phyloP scores from a whole-genome alignment of 371 early-diverging fungal genomes.

The Lichtheimia corymbifera region DNA sequence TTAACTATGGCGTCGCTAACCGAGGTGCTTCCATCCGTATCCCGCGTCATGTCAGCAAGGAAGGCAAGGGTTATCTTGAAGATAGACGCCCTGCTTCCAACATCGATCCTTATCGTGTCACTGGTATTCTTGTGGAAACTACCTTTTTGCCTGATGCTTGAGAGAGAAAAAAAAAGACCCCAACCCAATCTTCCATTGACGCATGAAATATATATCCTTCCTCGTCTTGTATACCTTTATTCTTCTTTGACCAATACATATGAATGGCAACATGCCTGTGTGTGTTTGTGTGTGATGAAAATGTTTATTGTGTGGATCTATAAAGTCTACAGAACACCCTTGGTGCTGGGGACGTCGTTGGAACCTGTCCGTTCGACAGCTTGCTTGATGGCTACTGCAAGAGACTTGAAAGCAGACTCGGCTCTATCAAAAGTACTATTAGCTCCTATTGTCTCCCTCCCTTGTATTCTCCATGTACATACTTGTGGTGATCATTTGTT shows the following conservation, averaged over 20 bases:
- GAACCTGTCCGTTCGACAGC: slow-evolving; percentile 83
- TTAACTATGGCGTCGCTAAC: slow-evolving; percentile 63
- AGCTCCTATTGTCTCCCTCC: not conserved
- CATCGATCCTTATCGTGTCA: slow-evolving; percentile 66
- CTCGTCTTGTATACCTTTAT: too few species aligned
- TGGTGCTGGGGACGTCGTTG: slow-evolving; percentile 90
- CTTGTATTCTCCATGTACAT: slow-evolving; percentile 13
- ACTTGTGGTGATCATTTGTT: slow-evolving; percentile 92
- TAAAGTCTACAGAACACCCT: slow-evolving; percentile 75
- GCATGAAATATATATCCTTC: too few species aligned
- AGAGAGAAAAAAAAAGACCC: not conserved
- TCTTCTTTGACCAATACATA: too few species aligned
- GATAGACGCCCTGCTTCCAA: slow-evolving; percentile 67
- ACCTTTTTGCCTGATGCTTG: slow-evolving; percentile 30
- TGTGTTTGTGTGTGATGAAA: too few species aligned
- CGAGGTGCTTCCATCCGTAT: slow-evolving; percentile 69
- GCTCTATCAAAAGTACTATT: slow-evolving; percentile 54
- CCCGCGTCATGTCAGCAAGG: slow-evolving; percentile 60
- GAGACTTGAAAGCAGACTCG: slow-evolving; percentile 95
- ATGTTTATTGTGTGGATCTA: too few species aligned
- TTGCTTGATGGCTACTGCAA: slow-evolving; percentile 91
- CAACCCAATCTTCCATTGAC: too few species aligned
- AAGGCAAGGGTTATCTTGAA: slow-evolving; percentile 63
- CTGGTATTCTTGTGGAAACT: slow-evolving; percentile 56
- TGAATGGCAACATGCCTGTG: too few species aligned